phyloP scores from a whole-genome alignment of 352 stramenopile genomes.

The Aphanomyces euteiches region DNA sequence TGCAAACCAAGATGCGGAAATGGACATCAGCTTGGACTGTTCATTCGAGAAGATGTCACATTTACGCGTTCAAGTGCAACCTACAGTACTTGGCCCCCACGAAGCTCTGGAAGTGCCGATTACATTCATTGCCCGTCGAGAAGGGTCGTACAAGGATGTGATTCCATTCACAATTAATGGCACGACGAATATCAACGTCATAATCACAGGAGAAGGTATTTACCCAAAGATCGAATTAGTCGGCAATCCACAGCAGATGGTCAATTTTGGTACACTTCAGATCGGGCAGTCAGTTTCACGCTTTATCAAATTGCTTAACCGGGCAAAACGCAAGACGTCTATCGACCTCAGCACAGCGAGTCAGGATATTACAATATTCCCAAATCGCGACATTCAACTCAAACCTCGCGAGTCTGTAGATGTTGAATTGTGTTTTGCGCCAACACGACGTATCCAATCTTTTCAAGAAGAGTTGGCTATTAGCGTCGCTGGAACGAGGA shows the following conservation, averaged over 20 bases:
- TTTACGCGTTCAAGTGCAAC: constrained; percentile 79
- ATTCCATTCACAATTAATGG: constrained; percentile 91
- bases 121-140: constrained; percentile 81
- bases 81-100: constrained; percentile 74
- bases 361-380: constrained; percentile 60
- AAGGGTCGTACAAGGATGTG: constrained; percentile 75
- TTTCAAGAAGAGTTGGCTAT: constrained; percentile 70
- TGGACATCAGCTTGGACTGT: constrained; percentile 84
- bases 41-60: constrained; percentile 84
- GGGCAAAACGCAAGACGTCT: constrained; percentile 64
- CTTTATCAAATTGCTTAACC: constrained; percentile 82
- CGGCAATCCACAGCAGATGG: constrained; percentile 74
- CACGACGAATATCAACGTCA: constrained; percentile 70
- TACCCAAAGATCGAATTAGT: constrained; percentile 82
- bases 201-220: constrained; percentile 69
- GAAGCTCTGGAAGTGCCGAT: constrained; percentile 78
- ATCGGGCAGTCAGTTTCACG: constrained; percentile 71
- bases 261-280: constrained; percentile 81
- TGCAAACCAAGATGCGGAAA: constrained; percentile 84
- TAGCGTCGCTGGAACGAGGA: constrained; percentile 56
- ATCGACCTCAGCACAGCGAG: constrained; percentile 51
- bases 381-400: constrained; percentile 57
- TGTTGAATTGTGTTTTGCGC: constrained; percentile 72
- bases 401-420: constrained; percentile 71
- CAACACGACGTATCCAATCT: constrained; percentile 52